phyloP scores from a whole-genome alignment of 2,329 filamentous ascomycete species.

The Cercospora sp. region DNA sequence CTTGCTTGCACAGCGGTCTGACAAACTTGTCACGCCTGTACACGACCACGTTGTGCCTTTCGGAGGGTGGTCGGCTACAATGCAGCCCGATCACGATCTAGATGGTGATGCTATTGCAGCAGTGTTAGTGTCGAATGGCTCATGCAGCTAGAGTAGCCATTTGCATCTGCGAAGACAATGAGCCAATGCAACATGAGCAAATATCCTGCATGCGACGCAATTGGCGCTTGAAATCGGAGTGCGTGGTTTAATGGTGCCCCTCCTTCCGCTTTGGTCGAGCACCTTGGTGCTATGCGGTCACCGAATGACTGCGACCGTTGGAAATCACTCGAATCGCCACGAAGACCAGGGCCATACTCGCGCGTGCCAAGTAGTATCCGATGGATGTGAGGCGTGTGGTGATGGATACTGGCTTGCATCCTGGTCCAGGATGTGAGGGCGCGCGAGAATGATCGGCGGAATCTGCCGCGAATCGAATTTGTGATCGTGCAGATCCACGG shows the following conservation, averaged over 20 bases:
- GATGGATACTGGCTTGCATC: conserved; percentile 15
- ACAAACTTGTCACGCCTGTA: background rate
- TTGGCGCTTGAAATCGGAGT: background rate
- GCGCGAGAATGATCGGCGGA: conserved; percentile 14
- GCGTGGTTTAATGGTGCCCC: background rate
- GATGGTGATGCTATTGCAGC: background rate
- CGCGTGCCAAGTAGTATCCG: background rate
- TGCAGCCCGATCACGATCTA: background rate
- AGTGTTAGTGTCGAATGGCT: background rate
- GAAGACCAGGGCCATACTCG: background rate
- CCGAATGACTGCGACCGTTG: background rate
- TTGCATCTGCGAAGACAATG: background rate
- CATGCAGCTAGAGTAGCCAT: background rate
- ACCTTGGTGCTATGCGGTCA: background rate
- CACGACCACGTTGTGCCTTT: background rate
- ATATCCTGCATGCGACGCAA: background rate
- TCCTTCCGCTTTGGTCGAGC: conserved; percentile 7
- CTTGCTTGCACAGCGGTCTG: background rate
- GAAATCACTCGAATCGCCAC: background rate
- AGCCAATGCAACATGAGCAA: conserved; percentile 3
- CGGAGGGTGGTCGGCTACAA: background rate
- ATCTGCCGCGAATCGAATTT: conserved; percentile 16
- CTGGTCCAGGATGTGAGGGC: conserved; percentile 15
- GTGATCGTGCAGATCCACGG: conserved; percentile 18
- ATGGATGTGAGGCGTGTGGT: conserved; percentile 6